Evolutionary conservation across 1,284 basidiomycete species (phyloP), one percentile per base, ranked within the genome.

Genomic region (Sparassis latifolia): DNA sequence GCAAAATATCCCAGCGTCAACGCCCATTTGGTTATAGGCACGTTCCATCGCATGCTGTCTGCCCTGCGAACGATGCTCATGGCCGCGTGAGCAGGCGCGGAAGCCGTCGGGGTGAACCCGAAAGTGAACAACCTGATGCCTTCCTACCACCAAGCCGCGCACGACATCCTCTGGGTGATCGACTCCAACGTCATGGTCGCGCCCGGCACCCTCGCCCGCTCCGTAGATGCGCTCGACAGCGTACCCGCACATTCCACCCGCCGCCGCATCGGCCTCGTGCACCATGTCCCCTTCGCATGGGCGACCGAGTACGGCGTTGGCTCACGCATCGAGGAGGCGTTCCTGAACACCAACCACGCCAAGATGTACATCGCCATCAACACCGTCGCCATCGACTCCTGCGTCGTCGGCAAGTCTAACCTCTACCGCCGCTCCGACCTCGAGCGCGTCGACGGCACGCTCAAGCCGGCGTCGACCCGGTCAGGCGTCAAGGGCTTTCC

Each of bases 291-390:
- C 0, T 89, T 93, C 58, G 97, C 92, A 0, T 81, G 88, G 48
- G 79, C 88, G 68, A 77, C 79, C 64, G 76, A 82, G 64, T 69
- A 72, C 38, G 70, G 69, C 58, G 71, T 92, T 52, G 97, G 95
- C 0, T 87, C 93, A 10, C 77, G 83, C 52, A 77, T 99, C 37
- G 97, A 99, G 69, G 88, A 92, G 53, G 92, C 91, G 1, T 99
- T 97, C 66, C 73, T 99, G 46, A 97, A 96, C 65, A 96, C 93
- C 3, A 97, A 93, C 48, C 97, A 99, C 63, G 96, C 96, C 10
- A 98, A 97, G 69, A 99, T 99, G 96, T 99, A 99, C 64, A 78
- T 98, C 48, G 94, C 94, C 6, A 92, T 99, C 67, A 97, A 97
- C 68, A 76, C 84, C 0, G 72, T 89, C 44, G 86, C 85, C 3